These are phyloP conservation scores for Filosporella fistucella DNA, from an alignment of 495 filamentous ascomycete species.

Conservation along the genomic window DNA sequence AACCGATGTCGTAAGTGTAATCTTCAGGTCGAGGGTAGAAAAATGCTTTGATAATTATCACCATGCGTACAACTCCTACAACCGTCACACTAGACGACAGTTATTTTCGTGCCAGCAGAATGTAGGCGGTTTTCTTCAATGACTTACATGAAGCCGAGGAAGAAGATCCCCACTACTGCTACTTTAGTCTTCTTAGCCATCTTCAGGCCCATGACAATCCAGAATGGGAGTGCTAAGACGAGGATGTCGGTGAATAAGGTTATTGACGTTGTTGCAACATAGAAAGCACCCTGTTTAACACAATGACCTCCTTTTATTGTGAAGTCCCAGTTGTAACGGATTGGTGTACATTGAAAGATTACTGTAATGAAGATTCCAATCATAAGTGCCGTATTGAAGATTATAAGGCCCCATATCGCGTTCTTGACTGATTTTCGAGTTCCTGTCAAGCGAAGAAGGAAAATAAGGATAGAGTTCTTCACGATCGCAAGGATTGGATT, in stretches of 20 bases:
- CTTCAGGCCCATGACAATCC: constrained; percentile 41
- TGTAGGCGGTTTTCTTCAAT: too few species aligned
- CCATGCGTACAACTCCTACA: too few species aligned
- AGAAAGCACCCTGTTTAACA: background rate
- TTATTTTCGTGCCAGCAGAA: too few species aligned
- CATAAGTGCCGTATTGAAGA: constrained; percentile 1
- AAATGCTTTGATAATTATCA: too few species aligned
- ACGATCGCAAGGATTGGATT: constrained; percentile 46
- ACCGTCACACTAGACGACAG: too few species aligned
- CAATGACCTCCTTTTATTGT: background rate
- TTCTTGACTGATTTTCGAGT: constrained; percentile 12
- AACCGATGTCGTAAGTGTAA: too few species aligned
- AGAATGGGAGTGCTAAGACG: constrained; percentile 41
- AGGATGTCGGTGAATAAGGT: constrained; percentile 44
- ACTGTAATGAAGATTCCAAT: background rate
- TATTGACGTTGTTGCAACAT: constrained; percentile 24
- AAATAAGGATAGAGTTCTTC: constrained; percentile 46
- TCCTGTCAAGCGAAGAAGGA: constrained; percentile 41
- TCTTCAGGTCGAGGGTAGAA: too few species aligned
- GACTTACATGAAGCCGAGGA: constrained; percentile 37
- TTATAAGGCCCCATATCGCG: constrained; percentile 20
- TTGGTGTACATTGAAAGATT: constrained; percentile 5
- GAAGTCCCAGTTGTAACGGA: constrained; percentile 1
- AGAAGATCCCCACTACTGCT: constrained; percentile 38
- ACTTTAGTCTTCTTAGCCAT: constrained; percentile 39